Percentiles rank a stretch among this genome's conserved stretches.
phyloP scores from a whole-genome alignment of 2,329 filamentous ascomycete genomes.

The Microsporum canis region DNA sequence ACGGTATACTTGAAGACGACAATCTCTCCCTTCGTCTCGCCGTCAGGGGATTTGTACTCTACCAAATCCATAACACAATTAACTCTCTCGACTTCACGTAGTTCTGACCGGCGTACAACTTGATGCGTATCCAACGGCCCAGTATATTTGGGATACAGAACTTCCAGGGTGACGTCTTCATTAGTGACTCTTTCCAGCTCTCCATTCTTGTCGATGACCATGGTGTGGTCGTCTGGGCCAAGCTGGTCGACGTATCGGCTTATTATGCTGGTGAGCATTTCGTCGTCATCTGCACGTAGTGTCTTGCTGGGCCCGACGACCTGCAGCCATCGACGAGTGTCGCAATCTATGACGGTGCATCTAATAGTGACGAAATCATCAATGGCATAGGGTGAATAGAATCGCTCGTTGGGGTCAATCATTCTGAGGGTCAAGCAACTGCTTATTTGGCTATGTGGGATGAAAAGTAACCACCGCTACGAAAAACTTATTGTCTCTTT shows the following conservation, averaged over 20 bases:
- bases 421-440: not conserved
- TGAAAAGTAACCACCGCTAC: not conserved
- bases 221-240: not conserved
- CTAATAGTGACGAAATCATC: not conserved
- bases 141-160: conserved; percentile 6
- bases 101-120: conserved; percentile 6
- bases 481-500: not conserved
- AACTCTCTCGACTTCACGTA: conserved; percentile 9
- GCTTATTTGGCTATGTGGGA: not conserved
- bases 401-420: conserved; percentile 7
- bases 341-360: conserved; percentile 9
- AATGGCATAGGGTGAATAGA: not conserved
- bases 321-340: conserved; percentile 8
- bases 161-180: conserved; percentile 4
- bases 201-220: not conserved
- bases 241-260: conserved; percentile 5
- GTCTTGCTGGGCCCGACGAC: conserved; percentile 4
- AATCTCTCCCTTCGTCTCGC: not conserved
- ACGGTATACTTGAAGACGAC: conserved; percentile 11
- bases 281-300: conserved; percentile 4
- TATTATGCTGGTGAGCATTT: not conserved
- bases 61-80: conserved; percentile 6
- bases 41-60: not conserved
- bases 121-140: not conserved
- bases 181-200: conserved; percentile 1